Evolutionary conservation across 129 eudicot genomes (phyloP).

Genomic region (Centrapalus pauciflorus): DNA sequence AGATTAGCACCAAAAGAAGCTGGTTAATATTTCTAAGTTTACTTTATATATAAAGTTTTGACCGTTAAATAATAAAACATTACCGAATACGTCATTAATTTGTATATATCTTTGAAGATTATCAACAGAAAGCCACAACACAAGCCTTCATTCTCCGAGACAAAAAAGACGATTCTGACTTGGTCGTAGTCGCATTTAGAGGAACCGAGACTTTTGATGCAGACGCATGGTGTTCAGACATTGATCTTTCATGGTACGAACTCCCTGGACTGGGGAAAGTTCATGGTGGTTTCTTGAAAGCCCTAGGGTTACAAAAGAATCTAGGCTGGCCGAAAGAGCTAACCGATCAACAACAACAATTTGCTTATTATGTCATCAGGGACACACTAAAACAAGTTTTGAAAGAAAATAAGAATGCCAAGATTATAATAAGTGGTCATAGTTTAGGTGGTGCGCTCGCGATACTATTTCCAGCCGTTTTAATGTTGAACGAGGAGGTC

Average conservation of each 20-base stretch:
- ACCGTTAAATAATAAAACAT: background rate
- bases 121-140: slow-evolving; percentile 41
- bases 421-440: slow-evolving; percentile 45
- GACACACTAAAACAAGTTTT: slow-evolving; percentile 23
- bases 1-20: no score
- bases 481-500: slow-evolving; percentile 32
- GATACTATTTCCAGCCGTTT: slow-evolving; percentile 37
- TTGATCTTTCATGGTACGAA: slow-evolving; percentile 60
- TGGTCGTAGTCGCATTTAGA: slow-evolving; percentile 49
- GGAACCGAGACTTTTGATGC: slow-evolving; percentile 59
- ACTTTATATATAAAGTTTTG: no score
- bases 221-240: slow-evolving; percentile 45
- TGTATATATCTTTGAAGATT: slow-evolving; percentile 20
- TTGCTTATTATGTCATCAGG: slow-evolving; percentile 42
- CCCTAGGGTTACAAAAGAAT: slow-evolving; percentile 35
- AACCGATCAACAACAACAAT: slow-evolving; percentile 9
- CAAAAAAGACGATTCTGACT: slow-evolving; percentile 15
- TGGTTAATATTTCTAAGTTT: no score
- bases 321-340: slow-evolving; percentile 21
- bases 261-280: slow-evolving; percentile 40
- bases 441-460: slow-evolving; percentile 62
- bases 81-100: background rate
- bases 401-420: slow-evolving; percentile 21
- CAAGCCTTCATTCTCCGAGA: slow-evolving; percentile 46
- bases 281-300: slow-evolving; percentile 42